Evolutionary conservation across 2,329 filamentous ascomycete genomes (phyloP).

Genomic region (Rosellinia necatrix): DNA sequence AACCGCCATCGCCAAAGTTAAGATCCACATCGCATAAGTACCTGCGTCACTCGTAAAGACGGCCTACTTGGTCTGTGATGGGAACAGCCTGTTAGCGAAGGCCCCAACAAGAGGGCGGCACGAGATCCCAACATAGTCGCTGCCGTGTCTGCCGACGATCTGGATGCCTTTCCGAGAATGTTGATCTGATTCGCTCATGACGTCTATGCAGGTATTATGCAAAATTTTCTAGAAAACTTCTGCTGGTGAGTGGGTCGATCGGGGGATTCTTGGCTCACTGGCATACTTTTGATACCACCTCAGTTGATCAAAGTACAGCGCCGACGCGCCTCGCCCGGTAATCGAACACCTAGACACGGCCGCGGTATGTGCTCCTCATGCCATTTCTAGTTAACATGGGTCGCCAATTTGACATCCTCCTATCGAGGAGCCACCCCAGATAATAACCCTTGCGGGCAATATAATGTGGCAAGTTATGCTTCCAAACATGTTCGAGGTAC

Average conservation of each 20-base stretch:
- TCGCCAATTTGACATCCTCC: not conserved
- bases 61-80: not conserved
- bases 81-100: not conserved
- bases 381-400: not conserved
- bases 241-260: conserved; percentile 15
- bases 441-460: not conserved
- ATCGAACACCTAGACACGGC: conserved; percentile 8
- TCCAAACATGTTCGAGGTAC: not conserved
- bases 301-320: not conserved
- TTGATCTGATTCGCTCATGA: conserved; percentile 18
- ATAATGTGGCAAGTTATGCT: not conserved
- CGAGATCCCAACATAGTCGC: not conserved
- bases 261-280: conserved; percentile 9
- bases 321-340: conserved; percentile 10
- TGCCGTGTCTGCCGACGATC: conserved; percentile 9
- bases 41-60: not conserved
- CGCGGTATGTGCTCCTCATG: conserved; percentile 9
- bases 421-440: not conserved
- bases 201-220: conserved; percentile 9
- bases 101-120: not conserved
- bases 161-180: conserved; percentile 1
- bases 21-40: not conserved
- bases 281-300: conserved; percentile 12
- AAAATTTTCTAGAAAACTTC: conserved; percentile 28
- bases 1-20: not conserved